Evolutionary conservation across 345 rosid genomes (phyloP).

Genomic region (Erucastrum elatum): DNA sequence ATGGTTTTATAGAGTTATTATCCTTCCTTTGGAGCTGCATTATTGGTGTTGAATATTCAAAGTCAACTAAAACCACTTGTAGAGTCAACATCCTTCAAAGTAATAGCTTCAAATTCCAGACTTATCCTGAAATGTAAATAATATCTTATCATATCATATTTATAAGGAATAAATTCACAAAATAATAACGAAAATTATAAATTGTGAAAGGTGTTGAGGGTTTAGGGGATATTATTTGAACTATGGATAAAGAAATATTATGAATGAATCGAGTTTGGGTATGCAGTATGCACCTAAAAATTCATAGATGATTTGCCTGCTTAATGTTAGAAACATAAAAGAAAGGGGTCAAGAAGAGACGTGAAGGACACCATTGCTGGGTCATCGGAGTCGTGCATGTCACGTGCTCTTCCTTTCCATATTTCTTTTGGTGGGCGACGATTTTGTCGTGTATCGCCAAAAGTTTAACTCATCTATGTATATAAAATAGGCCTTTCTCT

Average conservation of each 20-base stretch:
- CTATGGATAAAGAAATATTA: neutral
- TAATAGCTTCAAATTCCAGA: neutral
- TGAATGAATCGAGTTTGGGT: neutral
- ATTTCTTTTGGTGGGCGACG: neutral
- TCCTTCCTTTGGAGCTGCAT: constrained; percentile 29
- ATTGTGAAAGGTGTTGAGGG: neutral
- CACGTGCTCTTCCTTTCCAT: neutral
- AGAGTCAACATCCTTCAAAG: constrained; percentile 21
- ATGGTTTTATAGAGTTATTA: neutral
- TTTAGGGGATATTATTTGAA: neutral
- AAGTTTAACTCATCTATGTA: too few relatives aligned
- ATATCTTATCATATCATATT: neutral
- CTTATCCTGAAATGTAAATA: neutral
- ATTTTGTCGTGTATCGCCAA: too few relatives aligned
- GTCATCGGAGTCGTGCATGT: constrained; percentile 14
- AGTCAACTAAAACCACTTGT: constrained; percentile 31
- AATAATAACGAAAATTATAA: neutral
- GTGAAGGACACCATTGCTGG: constrained; percentile 4
- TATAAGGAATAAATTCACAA: neutral
- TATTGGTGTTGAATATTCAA: constrained; percentile 22
- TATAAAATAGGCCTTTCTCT: too few relatives aligned
- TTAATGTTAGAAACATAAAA: neutral
- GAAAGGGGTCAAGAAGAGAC: constrained; percentile 5
- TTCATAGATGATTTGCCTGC: constrained; percentile 8
- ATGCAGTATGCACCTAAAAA: neutral